These are phyloP conservation scores for Lasiodiplodia hormozganensis DNA, from an alignment of 2,329 filamentous ascomycete genomes.

Conservation along the genomic window DNA sequence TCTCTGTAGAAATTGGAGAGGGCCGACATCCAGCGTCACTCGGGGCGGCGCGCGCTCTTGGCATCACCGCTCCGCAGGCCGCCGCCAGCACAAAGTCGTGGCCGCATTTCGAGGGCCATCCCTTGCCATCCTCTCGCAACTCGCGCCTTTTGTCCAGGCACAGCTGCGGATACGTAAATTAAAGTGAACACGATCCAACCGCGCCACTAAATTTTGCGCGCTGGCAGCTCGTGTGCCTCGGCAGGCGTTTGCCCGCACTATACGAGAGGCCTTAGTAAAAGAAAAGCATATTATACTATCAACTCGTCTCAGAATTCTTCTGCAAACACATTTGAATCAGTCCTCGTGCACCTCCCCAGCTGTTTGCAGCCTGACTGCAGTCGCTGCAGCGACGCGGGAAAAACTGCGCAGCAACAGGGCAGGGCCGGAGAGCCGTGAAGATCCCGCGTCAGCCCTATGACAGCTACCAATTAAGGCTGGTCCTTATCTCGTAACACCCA, in stretches of 20 bases:
- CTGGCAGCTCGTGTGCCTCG: neutral
- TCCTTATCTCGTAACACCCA: slow-evolving; percentile 18
- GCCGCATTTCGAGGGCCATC: neutral
- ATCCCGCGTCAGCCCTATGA: slow-evolving; percentile 21
- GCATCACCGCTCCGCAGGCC: neutral
- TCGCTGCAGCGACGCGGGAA: slow-evolving; percentile 1
- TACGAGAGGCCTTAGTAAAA: neutral
- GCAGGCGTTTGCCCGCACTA: neutral
- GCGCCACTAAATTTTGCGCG: neutral
- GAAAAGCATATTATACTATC: neutral
- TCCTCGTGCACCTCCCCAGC: neutral
- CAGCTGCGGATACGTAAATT: neutral
- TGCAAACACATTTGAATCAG: slow-evolving; percentile 8
- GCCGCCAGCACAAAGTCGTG: neutral
- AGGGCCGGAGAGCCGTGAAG: slow-evolving; percentile 4
- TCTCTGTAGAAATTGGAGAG: slow-evolving; percentile 24
- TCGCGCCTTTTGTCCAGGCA: neutral
- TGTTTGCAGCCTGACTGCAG: neutral
- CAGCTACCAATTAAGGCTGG: slow-evolving; percentile 19
- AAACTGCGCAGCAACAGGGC: neutral
- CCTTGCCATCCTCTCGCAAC: neutral
- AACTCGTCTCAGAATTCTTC: neutral
- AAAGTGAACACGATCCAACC: neutral
- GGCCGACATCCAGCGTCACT: slow-evolving; percentile 23
- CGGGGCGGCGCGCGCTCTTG: slow-evolving; percentile 10